Base-by-base conservation (phyloP, 2,329 filamentous ascomycete species). In the Podosphaera leucotricha region DNA sequence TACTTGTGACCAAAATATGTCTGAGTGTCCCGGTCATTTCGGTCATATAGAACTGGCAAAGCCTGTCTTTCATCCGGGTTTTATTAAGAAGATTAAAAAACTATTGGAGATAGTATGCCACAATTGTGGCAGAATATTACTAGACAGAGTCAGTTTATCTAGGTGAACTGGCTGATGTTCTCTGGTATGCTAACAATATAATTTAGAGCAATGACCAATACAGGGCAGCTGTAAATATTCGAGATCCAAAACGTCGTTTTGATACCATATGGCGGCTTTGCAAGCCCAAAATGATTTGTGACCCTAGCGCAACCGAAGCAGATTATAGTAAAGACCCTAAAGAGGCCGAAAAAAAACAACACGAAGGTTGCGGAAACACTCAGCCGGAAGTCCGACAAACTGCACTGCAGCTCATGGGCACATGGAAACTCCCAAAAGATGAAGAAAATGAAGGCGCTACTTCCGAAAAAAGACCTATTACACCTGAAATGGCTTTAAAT, bases 61-160 rank as follows among this genome's bases (percentile, higher is more conserved):
- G 59, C 90, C 92, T 45, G 90, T 98, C 55, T 99, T 81, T 62
- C 90, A 99, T 55, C 66, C 70, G 67, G 90, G 90, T 57, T 99
- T 94, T 64, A 80, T 99, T 66, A 92, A 83, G 62, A 95, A 95
- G 68, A 86, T 93, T 65, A 98, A 99, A 71, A 98, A 95, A 70
- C 75, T 99, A 56, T 70, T 98, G 62, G 92, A 98, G 71, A 90
- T 86, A 55, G 86, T 98, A 62, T 98, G 92, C 72, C 86, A 93
- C 67, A 94, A 92, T 64, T 98, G 92, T 71, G 87, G 86, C 66
- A 92, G 90, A 70, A 83, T 95, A 60, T 75, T 93, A 70, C 80
- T 85, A 65, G 86, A 95, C 73, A 82, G 84, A 78, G 87, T 95
- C 78, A 84, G 87, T 92, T 68, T 70, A 68, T 67, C 68, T 68